phyloP scores from a whole-genome alignment of 2,329 filamentous ascomycete genomes.

The Pestalotiopsis sp. region DNA sequence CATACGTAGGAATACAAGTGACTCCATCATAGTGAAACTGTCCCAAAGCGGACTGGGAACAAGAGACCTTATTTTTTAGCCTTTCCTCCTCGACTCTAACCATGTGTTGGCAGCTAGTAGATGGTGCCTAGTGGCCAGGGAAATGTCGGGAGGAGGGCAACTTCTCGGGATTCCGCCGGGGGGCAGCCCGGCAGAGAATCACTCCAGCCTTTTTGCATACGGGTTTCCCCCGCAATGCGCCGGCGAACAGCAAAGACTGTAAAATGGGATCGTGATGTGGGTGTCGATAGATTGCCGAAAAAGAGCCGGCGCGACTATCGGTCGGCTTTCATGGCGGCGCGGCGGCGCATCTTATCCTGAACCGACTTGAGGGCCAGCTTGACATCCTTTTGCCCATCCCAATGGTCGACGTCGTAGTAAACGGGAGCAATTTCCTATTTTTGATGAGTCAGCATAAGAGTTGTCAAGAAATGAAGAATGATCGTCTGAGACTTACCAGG shows the following conservation, averaged over 20 bases:
- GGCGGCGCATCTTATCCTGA: constrained; percentile 62
- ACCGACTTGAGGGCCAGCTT: constrained; percentile 66
- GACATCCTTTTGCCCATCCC: constrained; percentile 81
- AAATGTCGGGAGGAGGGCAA: too few species aligned
- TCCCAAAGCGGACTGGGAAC: too few species aligned
- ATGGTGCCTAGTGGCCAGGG: too few species aligned
- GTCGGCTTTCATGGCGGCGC: constrained; percentile 57
- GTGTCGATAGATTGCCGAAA: not conserved
- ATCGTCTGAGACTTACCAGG: constrained; percentile 59
- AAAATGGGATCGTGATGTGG: not conserved
- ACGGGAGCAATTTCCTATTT: constrained; percentile 83
- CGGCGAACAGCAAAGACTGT: not conserved
- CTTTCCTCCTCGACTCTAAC: too few species aligned
- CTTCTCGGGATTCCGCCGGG: too few species aligned
- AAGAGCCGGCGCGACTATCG: constrained; percentile 27
- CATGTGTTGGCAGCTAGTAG: too few species aligned
- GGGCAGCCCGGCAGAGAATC: too few species aligned
- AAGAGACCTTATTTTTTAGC: too few species aligned
- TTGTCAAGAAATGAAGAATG: not conserved
- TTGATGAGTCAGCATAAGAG: constrained; percentile 1
- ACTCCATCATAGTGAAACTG: too few species aligned
- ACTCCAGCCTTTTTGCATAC: too few species aligned
- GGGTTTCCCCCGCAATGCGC: too few species aligned
- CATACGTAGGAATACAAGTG: too few species aligned
- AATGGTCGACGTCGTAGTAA: constrained; percentile 86